Evolutionary conservation across 306 rosid genomes (phyloP), one percentile per base, ranked within the genome.

Genomic region (Rosa multiflora): DNA sequence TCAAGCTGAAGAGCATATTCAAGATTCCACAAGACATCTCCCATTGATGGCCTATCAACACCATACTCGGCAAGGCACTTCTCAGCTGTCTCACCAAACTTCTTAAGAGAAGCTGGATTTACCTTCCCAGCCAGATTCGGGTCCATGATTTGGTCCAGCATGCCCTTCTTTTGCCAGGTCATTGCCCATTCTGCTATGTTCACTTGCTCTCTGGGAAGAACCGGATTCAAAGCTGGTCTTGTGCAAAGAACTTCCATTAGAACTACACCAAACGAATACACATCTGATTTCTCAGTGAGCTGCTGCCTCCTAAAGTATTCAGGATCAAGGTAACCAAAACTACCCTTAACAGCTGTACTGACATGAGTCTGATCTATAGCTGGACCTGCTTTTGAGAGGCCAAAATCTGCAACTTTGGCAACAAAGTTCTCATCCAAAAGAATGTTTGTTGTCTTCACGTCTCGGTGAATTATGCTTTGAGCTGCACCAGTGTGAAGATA

Each of bases 121-220:
- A 91, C 99, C 79, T 90, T 91, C 68, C 99, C 99, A 14, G 66
- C 90, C 40, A 95, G 88, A 82, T 92, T 88, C 48, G 85, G 83
- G 87, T 95, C 99, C 98, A 95, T 92, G 90, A 95, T 86, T 78
- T 92, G 96, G 78, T 95, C 97, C 58, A 95, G 95, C 97, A 92
- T 89, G 51, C 98, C 99, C 87, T 95, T 95, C 86, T 92, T 91
- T 86, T 92, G 98, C 98, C 99, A 95, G 13, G 69, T 82, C 97
- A 92, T 91, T 18, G 98, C 98, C 97, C 97, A 95, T 85, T 92
- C 99, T n/a, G 99, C 99, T 85, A 95, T 92, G 79, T 95, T 95
- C 75, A 95, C 98, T 52, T 95, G 98, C 68, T 95, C 99, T 83
- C 98, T 80, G 0, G 99, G 99, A 69, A 95, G 99, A 59, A 91